A percentile compares a stretch with the other conserved stretches of the same genome.
These are phyloP conservation scores for Leishmania braziliensis DNA, from an alignment of 208 protist species.

Conservation along the genomic window DNA sequence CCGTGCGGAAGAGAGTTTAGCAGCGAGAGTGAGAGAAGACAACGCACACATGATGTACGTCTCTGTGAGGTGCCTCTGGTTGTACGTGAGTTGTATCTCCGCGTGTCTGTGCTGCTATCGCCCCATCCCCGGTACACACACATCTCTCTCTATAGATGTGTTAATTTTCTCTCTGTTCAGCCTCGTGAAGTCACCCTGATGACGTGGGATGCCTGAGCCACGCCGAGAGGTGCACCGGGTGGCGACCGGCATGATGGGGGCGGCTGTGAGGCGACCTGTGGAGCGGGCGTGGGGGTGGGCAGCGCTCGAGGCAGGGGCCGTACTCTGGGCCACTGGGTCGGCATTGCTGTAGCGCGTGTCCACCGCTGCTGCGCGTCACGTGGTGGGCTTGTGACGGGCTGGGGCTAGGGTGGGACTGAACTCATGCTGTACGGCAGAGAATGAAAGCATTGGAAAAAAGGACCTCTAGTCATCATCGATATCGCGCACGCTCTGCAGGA, in stretches of 20 bases:
- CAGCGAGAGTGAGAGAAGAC: not conserved
- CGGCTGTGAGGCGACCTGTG: not conserved
- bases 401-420: too few relatives aligned
- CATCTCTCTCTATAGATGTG: too few relatives aligned
- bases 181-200: too few relatives aligned
- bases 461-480: constrained; percentile 44
- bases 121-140: not conserved
- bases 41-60: not conserved
- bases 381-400: not conserved
- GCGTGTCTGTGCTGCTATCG: not conserved
- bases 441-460: not conserved
- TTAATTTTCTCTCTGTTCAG: too few relatives aligned
- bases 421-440: not conserved
- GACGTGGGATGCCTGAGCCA: not conserved
- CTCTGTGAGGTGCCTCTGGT: not conserved
- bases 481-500: constrained; percentile 72
- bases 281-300: not conserved
- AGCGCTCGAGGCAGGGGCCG: not conserved
- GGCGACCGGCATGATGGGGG: not conserved
- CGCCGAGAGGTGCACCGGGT: not conserved
- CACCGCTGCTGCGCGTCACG: not conserved
- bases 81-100: not conserved
- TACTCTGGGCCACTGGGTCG: too few relatives aligned
- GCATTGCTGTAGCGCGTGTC: not conserved
- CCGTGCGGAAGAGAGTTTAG: not conserved